phyloP scores from a whole-genome alignment of 1,284 basidiomycete species.

The Cryptococcus amylolentus region DNA sequence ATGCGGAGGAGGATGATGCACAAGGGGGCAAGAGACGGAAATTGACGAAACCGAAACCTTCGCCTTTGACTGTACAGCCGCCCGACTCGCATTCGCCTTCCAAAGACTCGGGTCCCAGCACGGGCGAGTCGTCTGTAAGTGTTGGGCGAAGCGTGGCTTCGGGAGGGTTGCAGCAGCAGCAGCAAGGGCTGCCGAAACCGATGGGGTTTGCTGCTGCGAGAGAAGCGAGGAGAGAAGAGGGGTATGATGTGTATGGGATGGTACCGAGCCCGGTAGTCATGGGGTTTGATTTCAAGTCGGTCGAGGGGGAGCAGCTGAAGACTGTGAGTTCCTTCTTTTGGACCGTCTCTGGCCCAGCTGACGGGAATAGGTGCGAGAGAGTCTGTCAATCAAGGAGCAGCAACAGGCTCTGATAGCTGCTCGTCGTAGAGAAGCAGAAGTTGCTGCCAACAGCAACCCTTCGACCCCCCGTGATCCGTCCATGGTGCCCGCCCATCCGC shows the following conservation, averaged over 20 bases:
- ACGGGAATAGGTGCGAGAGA: conserved; percentile 41
- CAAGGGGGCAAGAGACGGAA: neutral
- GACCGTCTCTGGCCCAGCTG: neutral
- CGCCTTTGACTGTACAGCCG: neutral
- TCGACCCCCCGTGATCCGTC: conserved; percentile 27
- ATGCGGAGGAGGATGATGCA: neutral
- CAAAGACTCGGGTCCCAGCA: neutral
- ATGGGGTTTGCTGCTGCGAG: conserved; percentile 41
- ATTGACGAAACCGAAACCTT: neutral
- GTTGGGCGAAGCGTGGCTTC: conserved; percentile 14
- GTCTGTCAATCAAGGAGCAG: conserved; percentile 46
- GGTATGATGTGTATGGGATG: conserved; percentile 13
- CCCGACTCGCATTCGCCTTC: neutral
- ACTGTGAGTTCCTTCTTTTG: conserved; percentile 28
- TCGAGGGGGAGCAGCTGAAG: conserved; percentile 44
- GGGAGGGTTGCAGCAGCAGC: neutral
- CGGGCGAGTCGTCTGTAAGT: neutral
- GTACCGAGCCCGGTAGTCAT: conserved; percentile 46
- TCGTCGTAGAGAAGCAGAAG: conserved; percentile 32
- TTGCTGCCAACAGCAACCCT: conserved; percentile 20
- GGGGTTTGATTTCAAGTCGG: conserved; percentile 45
- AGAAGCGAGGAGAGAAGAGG: conserved; percentile 34
- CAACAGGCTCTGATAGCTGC: conserved; percentile 47
- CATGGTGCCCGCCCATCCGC: too few species aligned
- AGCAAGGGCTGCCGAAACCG: conserved; percentile 31